Conservation (phyloP, 139 green algal species). For the Haematococcus sp. region DNA sequence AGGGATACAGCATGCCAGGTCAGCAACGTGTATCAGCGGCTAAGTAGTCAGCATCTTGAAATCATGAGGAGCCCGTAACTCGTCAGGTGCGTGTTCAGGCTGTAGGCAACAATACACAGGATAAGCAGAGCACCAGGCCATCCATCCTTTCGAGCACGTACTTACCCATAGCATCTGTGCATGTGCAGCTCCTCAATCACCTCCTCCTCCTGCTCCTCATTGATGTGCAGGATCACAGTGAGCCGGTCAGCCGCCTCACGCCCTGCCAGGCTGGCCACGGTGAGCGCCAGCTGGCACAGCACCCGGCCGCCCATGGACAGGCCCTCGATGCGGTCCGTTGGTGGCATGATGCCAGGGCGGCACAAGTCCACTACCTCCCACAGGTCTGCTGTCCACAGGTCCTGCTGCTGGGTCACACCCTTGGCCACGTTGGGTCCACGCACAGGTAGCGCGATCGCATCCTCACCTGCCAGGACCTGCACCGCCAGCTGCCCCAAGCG, state of each 20-base stretch:
- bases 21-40: too few relatives aligned
- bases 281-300: constrained; percentile 21
- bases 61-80: too few relatives aligned
- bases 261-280: constrained; percentile 14
- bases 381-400: constrained; percentile 30
- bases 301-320: constrained; percentile 27
- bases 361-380: constrained; percentile 20
- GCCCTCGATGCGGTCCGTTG: constrained; percentile 16
- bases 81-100: too few relatives aligned
- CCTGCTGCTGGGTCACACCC: neutral
- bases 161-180: constrained; percentile 30
- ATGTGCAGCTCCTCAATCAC: constrained; percentile 23
- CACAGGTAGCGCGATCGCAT: neutral
- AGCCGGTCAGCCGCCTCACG: constrained; percentile 15
- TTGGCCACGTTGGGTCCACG: neutral
- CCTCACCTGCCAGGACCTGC: constrained; percentile 5
- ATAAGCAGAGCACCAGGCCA: too few relatives aligned
- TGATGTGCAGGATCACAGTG: constrained; percentile 31
- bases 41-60: too few relatives aligned
- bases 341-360: constrained; percentile 6
- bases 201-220: constrained; percentile 34
- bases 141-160: too few relatives aligned
- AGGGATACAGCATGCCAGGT: too few relatives aligned
- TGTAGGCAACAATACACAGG: too few relatives aligned
- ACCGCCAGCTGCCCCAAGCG: constrained; percentile 10